These are phyloP conservation scores for Wickerhamiella brachini DNA, from an alignment of 805 yeast genomes.

Conservation along the genomic window DNA sequence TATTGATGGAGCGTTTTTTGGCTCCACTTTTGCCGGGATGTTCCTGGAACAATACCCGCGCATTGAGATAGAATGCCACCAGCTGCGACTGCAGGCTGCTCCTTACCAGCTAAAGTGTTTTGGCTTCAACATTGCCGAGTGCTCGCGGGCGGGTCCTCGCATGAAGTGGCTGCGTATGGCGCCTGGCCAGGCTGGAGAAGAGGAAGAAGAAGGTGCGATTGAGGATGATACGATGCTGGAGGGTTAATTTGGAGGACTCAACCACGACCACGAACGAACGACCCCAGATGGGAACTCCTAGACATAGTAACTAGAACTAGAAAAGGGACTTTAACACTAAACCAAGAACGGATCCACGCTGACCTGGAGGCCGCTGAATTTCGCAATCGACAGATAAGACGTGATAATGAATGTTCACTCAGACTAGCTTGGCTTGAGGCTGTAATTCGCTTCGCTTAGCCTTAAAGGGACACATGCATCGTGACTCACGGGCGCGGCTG, in stretches of 20 bases:
- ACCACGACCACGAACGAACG: no score
- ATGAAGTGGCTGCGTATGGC: conserved; percentile 86
- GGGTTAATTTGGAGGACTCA: background rate
- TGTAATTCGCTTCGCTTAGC: no score
- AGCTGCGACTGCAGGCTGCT: conserved; percentile 33
- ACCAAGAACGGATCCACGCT: no score
- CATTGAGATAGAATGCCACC: conserved; percentile 58
- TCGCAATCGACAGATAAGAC: no score
- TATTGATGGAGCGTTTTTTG: conserved; percentile 94
- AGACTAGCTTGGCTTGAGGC: no score
- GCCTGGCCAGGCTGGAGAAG: conserved; percentile 43
- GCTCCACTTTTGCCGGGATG: conserved; percentile 89
- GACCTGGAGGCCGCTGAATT: no score
- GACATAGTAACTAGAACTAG: no score
- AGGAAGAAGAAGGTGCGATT: conserved; percentile 20
- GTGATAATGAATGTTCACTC: no score
- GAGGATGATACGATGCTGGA: background rate
- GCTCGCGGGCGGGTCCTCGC: conserved; percentile 73
- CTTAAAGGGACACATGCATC: no score
- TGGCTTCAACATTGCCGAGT: conserved; percentile 73
- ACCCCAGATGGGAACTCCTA: no score
- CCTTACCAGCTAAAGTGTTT: conserved; percentile 55
- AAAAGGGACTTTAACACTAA: no score
- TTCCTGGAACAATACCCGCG: conserved; percentile 88
- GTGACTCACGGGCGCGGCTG: no score